phyloP scores from a whole-genome alignment of 2,329 filamentous ascomycete genomes.

The Bipolaris victoriae region DNA sequence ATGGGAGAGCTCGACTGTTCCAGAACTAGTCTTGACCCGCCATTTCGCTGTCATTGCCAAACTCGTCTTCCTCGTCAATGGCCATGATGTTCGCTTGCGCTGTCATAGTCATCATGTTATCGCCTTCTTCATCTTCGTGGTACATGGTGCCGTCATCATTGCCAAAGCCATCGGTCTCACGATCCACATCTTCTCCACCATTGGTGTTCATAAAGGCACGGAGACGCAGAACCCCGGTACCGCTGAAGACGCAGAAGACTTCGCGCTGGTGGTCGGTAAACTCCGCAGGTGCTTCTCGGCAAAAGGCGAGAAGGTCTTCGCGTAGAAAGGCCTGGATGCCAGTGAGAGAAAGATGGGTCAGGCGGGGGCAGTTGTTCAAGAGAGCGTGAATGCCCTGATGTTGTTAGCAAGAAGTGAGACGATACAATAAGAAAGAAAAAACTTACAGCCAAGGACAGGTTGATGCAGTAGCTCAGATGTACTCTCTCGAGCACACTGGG shows the following conservation, averaged over 20 bases:
- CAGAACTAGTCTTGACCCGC: conserved; percentile 41
- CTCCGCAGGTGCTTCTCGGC: conserved; percentile 85
- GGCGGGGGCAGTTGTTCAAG: conserved; percentile 86
- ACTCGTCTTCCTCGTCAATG: conserved; percentile 53
- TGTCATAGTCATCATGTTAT: conserved; percentile 46
- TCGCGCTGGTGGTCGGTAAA: conserved; percentile 95
- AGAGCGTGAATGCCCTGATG: conserved; percentile 83
- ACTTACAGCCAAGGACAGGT: conserved; percentile 78
- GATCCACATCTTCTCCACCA: conserved; percentile 23
- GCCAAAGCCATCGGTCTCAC: conserved; percentile 21
- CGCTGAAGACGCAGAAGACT: conserved; percentile 97
- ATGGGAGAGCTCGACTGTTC: no score
- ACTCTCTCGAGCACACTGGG: conserved; percentile 84
- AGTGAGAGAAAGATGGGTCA: conserved; percentile 93
- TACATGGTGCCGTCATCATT: conserved; percentile 40
- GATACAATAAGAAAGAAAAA: neutral
- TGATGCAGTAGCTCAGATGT: conserved; percentile 92
- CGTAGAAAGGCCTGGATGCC: conserved; percentile 90
- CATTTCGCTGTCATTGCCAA: conserved; percentile 55
- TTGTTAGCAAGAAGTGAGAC: conserved; percentile 11
- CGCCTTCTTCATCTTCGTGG: conserved; percentile 41
- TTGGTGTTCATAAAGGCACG: conserved; percentile 75
- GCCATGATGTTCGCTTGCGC: conserved; percentile 47
- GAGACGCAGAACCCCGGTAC: conserved; percentile 77
- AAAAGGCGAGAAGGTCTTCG: conserved; percentile 83